These are phyloP conservation scores for Eutrema salsugineum DNA, from an alignment of 441 rosid genomes.

Conservation along the genomic window DNA sequence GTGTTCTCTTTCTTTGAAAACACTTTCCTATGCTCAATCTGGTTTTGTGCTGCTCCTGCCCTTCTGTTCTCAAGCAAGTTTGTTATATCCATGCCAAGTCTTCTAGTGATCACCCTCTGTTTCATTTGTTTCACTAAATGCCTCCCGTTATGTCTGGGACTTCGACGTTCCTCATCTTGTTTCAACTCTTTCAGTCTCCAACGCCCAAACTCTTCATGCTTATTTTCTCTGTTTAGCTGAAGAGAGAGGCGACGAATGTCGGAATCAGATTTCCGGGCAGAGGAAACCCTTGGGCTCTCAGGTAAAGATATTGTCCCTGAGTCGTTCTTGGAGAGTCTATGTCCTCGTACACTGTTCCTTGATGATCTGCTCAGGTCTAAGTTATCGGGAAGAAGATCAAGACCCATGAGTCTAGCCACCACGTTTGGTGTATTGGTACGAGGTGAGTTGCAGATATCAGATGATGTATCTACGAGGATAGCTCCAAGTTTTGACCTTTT, in stretches of 20 bases:
- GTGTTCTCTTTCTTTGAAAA: slow-evolving; percentile 39
- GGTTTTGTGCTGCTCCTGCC: slow-evolving; percentile 20
- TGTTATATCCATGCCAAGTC: slow-evolving; percentile 66
- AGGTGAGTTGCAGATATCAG: slow-evolving; percentile 8
- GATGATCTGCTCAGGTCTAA: background rate
- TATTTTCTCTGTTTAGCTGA: slow-evolving; percentile 50
- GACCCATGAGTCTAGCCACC: slow-evolving; percentile 31
- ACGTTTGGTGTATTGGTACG: slow-evolving; percentile 17
- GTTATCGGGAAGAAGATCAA: slow-evolving; percentile 20
- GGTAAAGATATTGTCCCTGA: slow-evolving; percentile 53
- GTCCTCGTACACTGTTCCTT: background rate
- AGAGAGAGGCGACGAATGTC: slow-evolving; percentile 62
- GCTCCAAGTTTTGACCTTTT: background rate
- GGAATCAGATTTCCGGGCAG: slow-evolving; percentile 65
- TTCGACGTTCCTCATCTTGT: slow-evolving; percentile 38
- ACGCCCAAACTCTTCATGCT: slow-evolving; percentile 37
- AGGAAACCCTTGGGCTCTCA: slow-evolving; percentile 70
- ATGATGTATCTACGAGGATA: background rate
- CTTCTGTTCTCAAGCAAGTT: slow-evolving; percentile 49
- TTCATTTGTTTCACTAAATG: slow-evolving; percentile 63
- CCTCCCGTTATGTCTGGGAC: slow-evolving; percentile 41
- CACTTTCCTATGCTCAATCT: slow-evolving; percentile 26
- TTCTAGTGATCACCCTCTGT: slow-evolving; percentile 46
- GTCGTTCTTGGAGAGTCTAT: background rate
- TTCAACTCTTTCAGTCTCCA: slow-evolving; percentile 39